Percentiles rank a stretch among this genome's conserved stretches.
Evolutionary conservation across 2,329 filamentous ascomycete genomes (phyloP).

Genomic region (Cephalotrichum gorgonifer): DNA sequence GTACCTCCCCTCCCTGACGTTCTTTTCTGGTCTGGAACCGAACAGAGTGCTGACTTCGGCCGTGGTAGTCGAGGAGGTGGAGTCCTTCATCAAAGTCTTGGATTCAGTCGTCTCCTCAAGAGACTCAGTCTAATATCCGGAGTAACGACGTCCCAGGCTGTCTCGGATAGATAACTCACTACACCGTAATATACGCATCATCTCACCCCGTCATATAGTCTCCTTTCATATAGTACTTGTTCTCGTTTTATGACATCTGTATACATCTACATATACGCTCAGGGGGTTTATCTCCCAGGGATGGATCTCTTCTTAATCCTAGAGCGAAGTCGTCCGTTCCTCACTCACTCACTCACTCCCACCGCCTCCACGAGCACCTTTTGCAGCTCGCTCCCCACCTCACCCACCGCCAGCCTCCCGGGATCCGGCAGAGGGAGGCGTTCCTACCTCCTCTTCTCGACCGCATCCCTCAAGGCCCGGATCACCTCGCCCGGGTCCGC

Average conservation of each 20-base stretch:
- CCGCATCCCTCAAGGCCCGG: constrained; percentile 64
- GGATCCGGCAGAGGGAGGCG: neutral
- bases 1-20: neutral
- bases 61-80: constrained; percentile 42
- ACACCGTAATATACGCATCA: too few species aligned
- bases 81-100: constrained; percentile 37
- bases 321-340: too few species aligned
- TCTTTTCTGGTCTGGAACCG: neutral
- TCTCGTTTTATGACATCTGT: neutral
- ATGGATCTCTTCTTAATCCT: too few species aligned
- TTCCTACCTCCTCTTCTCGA: constrained; percentile 42
- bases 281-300: neutral
- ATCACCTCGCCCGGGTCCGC: constrained; percentile 84
- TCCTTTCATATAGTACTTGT: neutral
- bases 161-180: too few species aligned
- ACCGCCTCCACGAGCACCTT: neutral
- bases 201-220: neutral
- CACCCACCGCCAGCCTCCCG: neutral
- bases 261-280: neutral
- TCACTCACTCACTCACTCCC: too few species aligned
- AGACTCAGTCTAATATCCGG: neutral
- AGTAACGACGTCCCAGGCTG: neutral
- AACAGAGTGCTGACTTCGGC: constrained; percentile 6
- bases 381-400: neutral
- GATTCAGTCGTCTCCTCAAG: constrained; percentile 26